Evolutionary conservation across 371 early-diverging fungal species (phyloP).

Genomic region (Saksenaea oblongispora): DNA sequence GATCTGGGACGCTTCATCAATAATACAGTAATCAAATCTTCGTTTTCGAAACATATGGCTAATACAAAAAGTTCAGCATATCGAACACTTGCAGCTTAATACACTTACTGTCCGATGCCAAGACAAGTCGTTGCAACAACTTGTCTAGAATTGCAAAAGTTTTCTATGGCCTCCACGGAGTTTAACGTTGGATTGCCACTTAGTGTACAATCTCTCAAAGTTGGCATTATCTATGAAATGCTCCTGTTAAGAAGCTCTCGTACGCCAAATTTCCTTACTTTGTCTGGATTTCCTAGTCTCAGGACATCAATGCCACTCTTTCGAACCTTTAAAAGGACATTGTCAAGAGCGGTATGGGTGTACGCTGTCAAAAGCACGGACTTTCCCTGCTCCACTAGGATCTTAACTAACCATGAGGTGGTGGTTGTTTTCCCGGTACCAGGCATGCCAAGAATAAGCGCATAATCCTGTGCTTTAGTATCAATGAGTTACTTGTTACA

Average conservation of each 20-base stretch:
- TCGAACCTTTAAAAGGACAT: slow-evolving; percentile 84
- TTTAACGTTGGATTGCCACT: slow-evolving; percentile 40
- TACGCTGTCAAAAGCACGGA: slow-evolving; percentile 92
- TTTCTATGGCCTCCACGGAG: slow-evolving; percentile 59
- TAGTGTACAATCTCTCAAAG: slow-evolving; percentile 52
- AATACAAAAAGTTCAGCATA: background rate
- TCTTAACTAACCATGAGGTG: slow-evolving; percentile 80
- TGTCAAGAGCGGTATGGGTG: slow-evolving; percentile 96
- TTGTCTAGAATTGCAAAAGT: slow-evolving; percentile 55
- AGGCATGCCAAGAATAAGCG: slow-evolving; percentile 98
- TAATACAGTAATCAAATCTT: slow-evolving; percentile 95
- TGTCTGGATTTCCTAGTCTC: slow-evolving; percentile 74
- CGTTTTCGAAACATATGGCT: slow-evolving; percentile 66
- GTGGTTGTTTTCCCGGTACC: slow-evolving; percentile 99
- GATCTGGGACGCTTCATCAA: slow-evolving; percentile 99
- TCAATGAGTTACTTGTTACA: background rate
- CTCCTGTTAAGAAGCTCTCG: background rate
- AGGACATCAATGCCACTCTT: slow-evolving; percentile 59
- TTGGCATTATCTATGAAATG: slow-evolving; percentile 45
- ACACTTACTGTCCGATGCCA: slow-evolving; percentile 78
- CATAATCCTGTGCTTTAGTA: slow-evolving; percentile 76
- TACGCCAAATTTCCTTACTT: slow-evolving; percentile 34
- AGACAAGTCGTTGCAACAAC: slow-evolving; percentile 92
- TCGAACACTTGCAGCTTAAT: background rate
- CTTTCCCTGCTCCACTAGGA: slow-evolving; percentile 71